Conservation (phyloP, 129 eudicot species). For the Gnaphalium uliginosum region DNA sequence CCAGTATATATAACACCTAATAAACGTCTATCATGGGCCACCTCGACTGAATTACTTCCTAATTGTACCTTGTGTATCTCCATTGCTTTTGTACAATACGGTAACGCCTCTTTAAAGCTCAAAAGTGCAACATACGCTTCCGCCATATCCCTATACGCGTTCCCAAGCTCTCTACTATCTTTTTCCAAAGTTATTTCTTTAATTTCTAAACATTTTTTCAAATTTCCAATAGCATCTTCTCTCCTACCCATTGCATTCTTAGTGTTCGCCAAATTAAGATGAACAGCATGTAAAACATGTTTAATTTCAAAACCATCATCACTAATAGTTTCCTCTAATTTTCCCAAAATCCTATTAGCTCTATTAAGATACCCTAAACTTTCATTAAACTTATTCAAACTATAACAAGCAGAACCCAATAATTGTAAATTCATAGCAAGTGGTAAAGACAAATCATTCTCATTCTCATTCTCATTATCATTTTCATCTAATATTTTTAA, state of each 20-base stretch:
- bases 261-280: slow-evolving; percentile 63
- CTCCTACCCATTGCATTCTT: slow-evolving; percentile 92
- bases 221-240: slow-evolving; percentile 73
- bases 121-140: slow-evolving; percentile 73
- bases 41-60: slow-evolving; percentile 82
- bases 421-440: slow-evolving; percentile 85
- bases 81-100: slow-evolving; percentile 71
- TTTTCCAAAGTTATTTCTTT: slow-evolving; percentile 67
- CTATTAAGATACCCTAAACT: slow-evolving; percentile 78
- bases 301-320: slow-evolving; percentile 41
- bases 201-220: slow-evolving; percentile 68
- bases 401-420: slow-evolving; percentile 70
- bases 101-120: slow-evolving; percentile 77
- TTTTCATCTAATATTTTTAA: slow-evolving; percentile 49
- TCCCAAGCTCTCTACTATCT: slow-evolving; percentile 72
- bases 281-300: slow-evolving; percentile 74
- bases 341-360: slow-evolving; percentile 65
- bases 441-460: slow-evolving; percentile 43
- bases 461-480: slow-evolving; percentile 34
- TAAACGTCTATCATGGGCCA: slow-evolving; percentile 77
- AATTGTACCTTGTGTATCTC: slow-evolving; percentile 59
- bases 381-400: slow-evolving; percentile 71
- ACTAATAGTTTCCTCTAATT: slow-evolving; percentile 46
- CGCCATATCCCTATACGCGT: slow-evolving; percentile 69
- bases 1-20: slow-evolving; percentile 92